Percentiles rank a stretch among this genome's conserved stretches.
Conservation (phyloP, 2,329 filamentous ascomycete species). For the Parasarocladium wereldwijsianum region DNA sequence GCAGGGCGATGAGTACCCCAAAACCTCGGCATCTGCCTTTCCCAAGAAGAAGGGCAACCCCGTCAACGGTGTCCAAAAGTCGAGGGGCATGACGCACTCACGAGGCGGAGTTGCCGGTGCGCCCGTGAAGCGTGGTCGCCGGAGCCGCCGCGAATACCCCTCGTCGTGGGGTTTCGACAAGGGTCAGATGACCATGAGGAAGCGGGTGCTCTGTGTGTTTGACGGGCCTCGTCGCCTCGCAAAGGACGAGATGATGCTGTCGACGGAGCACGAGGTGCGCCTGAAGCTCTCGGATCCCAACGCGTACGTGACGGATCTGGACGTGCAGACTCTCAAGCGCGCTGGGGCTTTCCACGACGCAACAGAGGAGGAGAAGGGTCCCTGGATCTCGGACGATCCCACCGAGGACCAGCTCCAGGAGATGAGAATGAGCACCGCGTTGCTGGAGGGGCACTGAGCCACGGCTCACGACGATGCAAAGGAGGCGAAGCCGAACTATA, state of each 20-base stretch:
- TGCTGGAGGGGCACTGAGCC: too few relatives aligned
- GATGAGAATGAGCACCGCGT: constrained; percentile 30
- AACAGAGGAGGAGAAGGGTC: constrained; percentile 75
- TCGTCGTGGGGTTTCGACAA: constrained; percentile 85
- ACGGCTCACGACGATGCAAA: too few relatives aligned
- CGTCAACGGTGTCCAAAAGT: constrained; percentile 45
- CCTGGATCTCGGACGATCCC: constrained; percentile 64
- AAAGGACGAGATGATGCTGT: constrained; percentile 99
- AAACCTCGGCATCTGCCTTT: constrained; percentile 23
- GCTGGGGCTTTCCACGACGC: constrained; percentile 73
- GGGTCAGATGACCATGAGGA: constrained; percentile 96
- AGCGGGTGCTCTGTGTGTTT: constrained; percentile 86
- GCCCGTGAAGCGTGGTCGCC: constrained; percentile 53
- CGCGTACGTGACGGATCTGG: constrained; percentile 81
- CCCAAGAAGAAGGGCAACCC: constrained; percentile 43
- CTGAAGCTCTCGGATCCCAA: constrained; percentile 62
- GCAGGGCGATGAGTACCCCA: constrained; percentile 27
- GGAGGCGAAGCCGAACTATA: too few relatives aligned
- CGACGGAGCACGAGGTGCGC: constrained; percentile 86
- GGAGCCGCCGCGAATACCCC: constrained; percentile 87
- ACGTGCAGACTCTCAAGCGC: constrained; percentile 76
- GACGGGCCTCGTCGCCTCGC: constrained; percentile 76
- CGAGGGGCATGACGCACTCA: constrained; percentile 61
- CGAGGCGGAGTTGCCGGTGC: constrained; percentile 53
- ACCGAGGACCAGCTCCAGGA: constrained; percentile 44